A percentile compares a stretch with the other conserved stretches of the same genome.
Conservation (phyloP, 2,329 filamentous ascomycete genomes). For the Neopestalotiopsis sp. region DNA sequence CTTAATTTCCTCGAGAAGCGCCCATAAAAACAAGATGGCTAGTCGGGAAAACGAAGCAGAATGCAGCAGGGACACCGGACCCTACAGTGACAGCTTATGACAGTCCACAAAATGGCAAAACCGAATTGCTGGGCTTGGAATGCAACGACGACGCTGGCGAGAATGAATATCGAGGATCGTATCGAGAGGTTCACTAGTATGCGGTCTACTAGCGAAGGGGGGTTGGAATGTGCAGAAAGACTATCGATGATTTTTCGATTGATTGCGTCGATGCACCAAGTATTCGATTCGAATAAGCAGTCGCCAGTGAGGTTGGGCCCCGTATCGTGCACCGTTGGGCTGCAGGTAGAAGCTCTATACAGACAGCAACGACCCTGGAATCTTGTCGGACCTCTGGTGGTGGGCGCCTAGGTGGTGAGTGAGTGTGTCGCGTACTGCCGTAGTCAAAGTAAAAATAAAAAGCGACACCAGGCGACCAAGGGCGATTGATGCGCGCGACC, state of each 20-base stretch:
- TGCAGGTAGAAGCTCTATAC: constrained; percentile 2
- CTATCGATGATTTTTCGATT: not conserved
- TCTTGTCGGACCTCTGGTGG: not conserved
- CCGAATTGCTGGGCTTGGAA: constrained; percentile 12
- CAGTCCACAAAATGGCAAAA: constrained; percentile 10
- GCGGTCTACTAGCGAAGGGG: constrained; percentile 1
- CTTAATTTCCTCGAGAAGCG: not conserved
- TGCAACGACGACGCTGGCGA: constrained; percentile 19
- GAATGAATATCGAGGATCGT: not conserved
- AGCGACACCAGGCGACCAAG: constrained; percentile 10
- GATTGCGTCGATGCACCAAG: constrained; percentile 1
- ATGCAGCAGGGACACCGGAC: constrained; percentile 24
- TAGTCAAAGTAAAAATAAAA: constrained; percentile 2
- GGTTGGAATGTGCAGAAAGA: constrained; percentile 4
- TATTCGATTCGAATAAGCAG: constrained; percentile 5
- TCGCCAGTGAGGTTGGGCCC: constrained; percentile 1
- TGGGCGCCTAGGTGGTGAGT: not conserved
- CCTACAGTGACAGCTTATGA: constrained; percentile 24
- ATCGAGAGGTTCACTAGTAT: constrained; percentile 3
- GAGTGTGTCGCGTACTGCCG: not conserved
- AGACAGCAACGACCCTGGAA: not conserved
- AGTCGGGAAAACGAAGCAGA: constrained; percentile 25
- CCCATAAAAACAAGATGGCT: constrained; percentile 3
- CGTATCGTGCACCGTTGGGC: not conserved
- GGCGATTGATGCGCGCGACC: constrained; percentile 8